phyloP scores from a whole-genome alignment of 768 basidiomycete genomes.

The Mycena maculata region DNA sequence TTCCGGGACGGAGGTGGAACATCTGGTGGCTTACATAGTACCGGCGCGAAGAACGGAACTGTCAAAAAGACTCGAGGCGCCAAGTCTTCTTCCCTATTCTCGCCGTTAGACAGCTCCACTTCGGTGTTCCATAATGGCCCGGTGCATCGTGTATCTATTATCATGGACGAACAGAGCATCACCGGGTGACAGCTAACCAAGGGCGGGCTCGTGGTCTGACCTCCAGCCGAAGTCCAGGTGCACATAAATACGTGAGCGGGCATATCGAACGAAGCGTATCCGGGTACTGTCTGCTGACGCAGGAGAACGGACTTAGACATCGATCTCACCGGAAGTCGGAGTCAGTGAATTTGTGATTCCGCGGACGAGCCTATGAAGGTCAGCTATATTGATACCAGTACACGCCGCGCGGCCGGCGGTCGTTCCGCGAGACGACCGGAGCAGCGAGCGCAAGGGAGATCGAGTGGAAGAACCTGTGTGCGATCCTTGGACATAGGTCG shows the following conservation, averaged over 20 bases:
- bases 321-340: neutral
- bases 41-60: slow-evolving; percentile 7
- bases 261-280: neutral
- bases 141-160: no score
- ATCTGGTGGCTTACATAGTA: slow-evolving; percentile 6
- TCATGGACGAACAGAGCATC: no score
- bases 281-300: neutral
- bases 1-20: neutral
- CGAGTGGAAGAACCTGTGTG: no score
- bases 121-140: neutral
- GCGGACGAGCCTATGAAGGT: no score
- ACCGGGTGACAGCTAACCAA: no score
- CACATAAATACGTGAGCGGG: neutral
- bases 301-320: neutral
- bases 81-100: neutral
- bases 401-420: no score
- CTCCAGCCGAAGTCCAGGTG: neutral
- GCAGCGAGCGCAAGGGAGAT: no score
- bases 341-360: no score
- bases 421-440: no score
- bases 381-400: no score
- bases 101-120: neutral
- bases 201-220: neutral
- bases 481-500: no score
- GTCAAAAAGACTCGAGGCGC: neutral